A percentile compares a stretch with the other conserved stretches of the same genome.
These are phyloP conservation scores for Phytopythium mirpurense DNA, from an alignment of 352 stramenopile genomes.

Conservation along the genomic window DNA sequence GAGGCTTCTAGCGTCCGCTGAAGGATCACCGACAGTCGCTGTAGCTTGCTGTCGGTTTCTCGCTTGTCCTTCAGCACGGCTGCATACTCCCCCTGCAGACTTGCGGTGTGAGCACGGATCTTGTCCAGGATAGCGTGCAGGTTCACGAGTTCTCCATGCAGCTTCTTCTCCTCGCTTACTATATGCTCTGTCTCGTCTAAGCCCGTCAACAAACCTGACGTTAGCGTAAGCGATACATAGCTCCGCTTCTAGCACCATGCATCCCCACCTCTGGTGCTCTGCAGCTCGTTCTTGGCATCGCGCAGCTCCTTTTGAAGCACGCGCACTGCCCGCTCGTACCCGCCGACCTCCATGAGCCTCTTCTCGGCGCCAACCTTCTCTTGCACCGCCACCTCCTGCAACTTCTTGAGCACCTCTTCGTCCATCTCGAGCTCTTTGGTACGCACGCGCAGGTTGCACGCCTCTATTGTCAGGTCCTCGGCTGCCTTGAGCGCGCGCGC, in stretches of 20 bases:
- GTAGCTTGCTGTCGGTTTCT: constrained; percentile 47
- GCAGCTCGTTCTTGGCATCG: constrained; percentile 45
- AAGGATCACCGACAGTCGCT: constrained; percentile 49
- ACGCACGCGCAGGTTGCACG: constrained; percentile 38
- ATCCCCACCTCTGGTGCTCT: constrained; percentile 36
- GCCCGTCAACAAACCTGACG: background rate
- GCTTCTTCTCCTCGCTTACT: constrained; percentile 43
- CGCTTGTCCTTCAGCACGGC: constrained; percentile 38
- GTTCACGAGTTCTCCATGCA: constrained; percentile 41
- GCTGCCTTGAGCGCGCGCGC: constrained; percentile 24
- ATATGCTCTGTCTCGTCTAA: constrained; percentile 48
- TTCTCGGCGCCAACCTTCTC: constrained; percentile 55
- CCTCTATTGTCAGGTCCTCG: constrained; percentile 50
- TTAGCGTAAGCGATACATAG: too few relatives aligned
- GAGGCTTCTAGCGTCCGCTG: constrained; percentile 28
- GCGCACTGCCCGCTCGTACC: constrained; percentile 51
- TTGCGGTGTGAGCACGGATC: constrained; percentile 26
- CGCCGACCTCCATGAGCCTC: constrained; percentile 55
- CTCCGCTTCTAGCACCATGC: too few relatives aligned
- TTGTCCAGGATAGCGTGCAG: constrained; percentile 31
- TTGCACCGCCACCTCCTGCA: constrained; percentile 39
- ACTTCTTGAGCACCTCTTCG: constrained; percentile 40
- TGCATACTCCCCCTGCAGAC: constrained; percentile 48
- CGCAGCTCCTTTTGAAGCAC: constrained; percentile 44
- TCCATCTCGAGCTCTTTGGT: constrained; percentile 59